Conservation (phyloP, 2,329 filamentous ascomycete genomes). For the Phialocephala sp. region DNA sequence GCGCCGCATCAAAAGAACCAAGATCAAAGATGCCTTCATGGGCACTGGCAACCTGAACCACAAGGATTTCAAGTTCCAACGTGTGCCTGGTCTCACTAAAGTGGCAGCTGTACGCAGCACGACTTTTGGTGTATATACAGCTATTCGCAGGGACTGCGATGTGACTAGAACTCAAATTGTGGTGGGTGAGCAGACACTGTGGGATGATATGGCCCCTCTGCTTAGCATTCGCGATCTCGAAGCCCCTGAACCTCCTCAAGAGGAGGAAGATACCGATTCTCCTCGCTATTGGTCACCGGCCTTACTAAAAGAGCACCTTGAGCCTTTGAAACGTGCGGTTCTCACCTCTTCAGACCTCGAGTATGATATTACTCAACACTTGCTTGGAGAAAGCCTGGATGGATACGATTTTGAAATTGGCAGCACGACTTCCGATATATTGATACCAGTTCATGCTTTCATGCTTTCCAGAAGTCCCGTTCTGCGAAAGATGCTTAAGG, state of each 20-base stretch:
- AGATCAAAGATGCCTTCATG: slow-evolving; percentile 69
- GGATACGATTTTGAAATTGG: slow-evolving; percentile 48
- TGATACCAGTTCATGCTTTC: slow-evolving; percentile 83
- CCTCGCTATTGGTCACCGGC: slow-evolving; percentile 50
- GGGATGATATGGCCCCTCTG: slow-evolving; percentile 74
- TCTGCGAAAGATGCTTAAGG: slow-evolving; percentile 65
- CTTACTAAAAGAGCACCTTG: slow-evolving; percentile 58
- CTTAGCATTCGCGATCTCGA: slow-evolving; percentile 69
- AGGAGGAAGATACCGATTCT: slow-evolving; percentile 46
- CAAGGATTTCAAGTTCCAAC: slow-evolving; percentile 95
- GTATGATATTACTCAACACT: slow-evolving; percentile 60
- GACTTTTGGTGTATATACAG: slow-evolving; percentile 86
- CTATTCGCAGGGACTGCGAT: slow-evolving; percentile 82
- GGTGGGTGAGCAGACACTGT: slow-evolving; percentile 70
- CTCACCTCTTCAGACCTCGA: slow-evolving; percentile 71
- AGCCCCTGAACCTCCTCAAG: slow-evolving; percentile 47
- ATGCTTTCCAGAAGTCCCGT: slow-evolving; percentile 75
- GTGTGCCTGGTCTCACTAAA: slow-evolving; percentile 85
- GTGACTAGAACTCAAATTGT: slow-evolving; percentile 75
- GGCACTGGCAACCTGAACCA: slow-evolving; percentile 62
- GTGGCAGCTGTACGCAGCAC: slow-evolving; percentile 87
- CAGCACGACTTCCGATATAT: slow-evolving; percentile 70
- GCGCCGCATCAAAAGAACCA: slow-evolving; percentile 82
- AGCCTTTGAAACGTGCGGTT: slow-evolving; percentile 56
- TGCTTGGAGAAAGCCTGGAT: slow-evolving; percentile 48